Base-by-base conservation (phyloP, 306 rosid genomes). In the Vigna trinervia region DNA sequence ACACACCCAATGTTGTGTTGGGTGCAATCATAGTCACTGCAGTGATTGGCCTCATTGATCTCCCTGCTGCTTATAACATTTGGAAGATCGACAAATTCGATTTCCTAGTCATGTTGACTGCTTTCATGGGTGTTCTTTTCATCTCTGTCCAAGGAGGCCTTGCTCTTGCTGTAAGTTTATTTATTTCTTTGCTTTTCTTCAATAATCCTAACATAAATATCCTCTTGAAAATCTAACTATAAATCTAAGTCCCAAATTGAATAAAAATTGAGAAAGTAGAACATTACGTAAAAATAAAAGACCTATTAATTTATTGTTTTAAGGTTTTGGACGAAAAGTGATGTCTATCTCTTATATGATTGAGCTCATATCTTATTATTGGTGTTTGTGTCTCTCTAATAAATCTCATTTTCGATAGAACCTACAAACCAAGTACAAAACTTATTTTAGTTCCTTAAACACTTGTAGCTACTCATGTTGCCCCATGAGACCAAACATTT, bases 1-100 rank as follows among this genome's bases (percentile, higher is more conserved):
- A 90, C 84, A 92, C 99, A 0, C 99, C 99, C 4, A 95, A 95
- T 76, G 96, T 92, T 23, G 91, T 92, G 15, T 63, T 95, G 78
- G 97, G 96, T 0, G 93, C 99, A 12, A 92, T 95, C 83, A 95
- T 95, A 20, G 96, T 95, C 82, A 80, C 97, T 0, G 99, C 99
- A 1, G 99, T 95, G 6, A 66, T 90, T 15, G 97, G 99, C 56
- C 99, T 95, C 76, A 78, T 95, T 58, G 99, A 95, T 48, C 3
- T 95, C 38, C 97, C 97, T 3, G 89, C 97, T 32, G 99, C 99
- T 15, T 74, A 51, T 51, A 56, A 61, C 88, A 82, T 95, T 71
- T 91, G 96, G 96, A 92, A 81, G 90, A 77, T 93, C 5, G 99
- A 95, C 78, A 95, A 95, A 83, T 95, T 82, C 26, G 99, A 95